Evolutionary conservation across 2,329 filamentous ascomycete species (phyloP), one percentile per base, ranked within the genome.

Genomic region (Penicillium corylophilum): DNA sequence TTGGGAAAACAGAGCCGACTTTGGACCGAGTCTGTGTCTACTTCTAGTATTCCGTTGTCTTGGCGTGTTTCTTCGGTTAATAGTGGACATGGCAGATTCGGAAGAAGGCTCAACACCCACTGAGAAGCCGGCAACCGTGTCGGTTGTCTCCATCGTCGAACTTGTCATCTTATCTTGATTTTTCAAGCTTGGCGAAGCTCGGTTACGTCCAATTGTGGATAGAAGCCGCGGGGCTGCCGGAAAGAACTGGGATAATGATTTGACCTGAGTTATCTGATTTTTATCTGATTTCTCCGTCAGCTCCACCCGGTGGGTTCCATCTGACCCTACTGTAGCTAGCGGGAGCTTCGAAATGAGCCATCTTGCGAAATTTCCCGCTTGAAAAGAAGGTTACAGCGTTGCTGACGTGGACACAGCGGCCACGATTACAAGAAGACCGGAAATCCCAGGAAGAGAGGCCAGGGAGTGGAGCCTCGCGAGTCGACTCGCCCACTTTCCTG

Each of bases 221-320:
- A 54, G 29, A 51, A 48, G 42, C 10, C 44, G 48, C 48, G 56
- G 57, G 53, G 48, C 48, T 38, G 24, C 45, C 49, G 48, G 50
- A 18, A 51, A 51, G 48, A 20, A 35, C 16, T 39, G 53, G 46
- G 38, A 39, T 38, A 45, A 28, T 61, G 57, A 60, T 59, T 56
- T 53, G 57, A 52, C 50, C 55, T 38, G 41, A 52, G 54, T 57
- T 53, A 61, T 59, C 57, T 55, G 57, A 56, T 57, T 61, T 57
- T 58, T 55, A 63, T 63, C 55, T 54, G 60, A 60, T 56, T 57
- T 49, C 54, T 54, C 54, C 53, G 48, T 47, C 35, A 18, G 52
- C 60, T 61, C 59, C 59, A 61, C 59, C 29, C 2, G 43, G 58
- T 61, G 58, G 60, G 41, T 60, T 60, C 51, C 31, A 38, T 49